phyloP scores from a whole-genome alignment of 2,329 filamentous ascomycete species.

The Ophiostoma angusticollis region DNA sequence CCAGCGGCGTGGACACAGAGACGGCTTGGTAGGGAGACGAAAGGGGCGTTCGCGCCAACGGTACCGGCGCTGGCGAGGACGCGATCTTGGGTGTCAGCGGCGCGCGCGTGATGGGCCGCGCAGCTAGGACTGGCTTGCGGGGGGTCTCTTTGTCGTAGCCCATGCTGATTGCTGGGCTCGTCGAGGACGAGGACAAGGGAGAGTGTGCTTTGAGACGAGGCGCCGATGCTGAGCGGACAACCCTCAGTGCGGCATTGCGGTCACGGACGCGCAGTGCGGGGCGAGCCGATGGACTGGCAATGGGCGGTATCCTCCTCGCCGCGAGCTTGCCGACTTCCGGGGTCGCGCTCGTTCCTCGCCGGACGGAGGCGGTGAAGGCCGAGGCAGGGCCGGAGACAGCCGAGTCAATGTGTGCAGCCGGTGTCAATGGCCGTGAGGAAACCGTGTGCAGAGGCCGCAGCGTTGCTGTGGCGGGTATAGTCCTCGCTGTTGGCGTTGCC shows the following conservation, averaged over 20 bases:
- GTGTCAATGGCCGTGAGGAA: background rate
- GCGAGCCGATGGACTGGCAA: constrained; percentile 2
- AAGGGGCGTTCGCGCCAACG: background rate
- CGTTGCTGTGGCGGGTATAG: background rate
- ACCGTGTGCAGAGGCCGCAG: too few species aligned
- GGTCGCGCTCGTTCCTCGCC: too few species aligned
- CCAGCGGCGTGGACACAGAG: constrained; percentile 29
- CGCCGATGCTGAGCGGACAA: background rate
- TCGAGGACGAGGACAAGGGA: constrained; percentile 12
- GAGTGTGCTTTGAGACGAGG: constrained; percentile 6
- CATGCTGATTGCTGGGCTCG: constrained; percentile 22
- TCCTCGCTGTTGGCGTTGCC: background rate
- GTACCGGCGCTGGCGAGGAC: constrained; percentile 15
- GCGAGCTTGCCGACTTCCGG: too few species aligned
- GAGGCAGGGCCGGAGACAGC: too few species aligned
- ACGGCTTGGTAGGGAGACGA: constrained; percentile 17
- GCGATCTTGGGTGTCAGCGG: constrained; percentile 46
- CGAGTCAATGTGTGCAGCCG: background rate
- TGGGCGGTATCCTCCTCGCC: background rate
- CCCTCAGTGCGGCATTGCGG: constrained; percentile 25
- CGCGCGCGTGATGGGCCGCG: constrained; percentile 36
- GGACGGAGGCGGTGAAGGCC: too few species aligned
- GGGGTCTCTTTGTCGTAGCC: constrained; percentile 27
- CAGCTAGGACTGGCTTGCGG: constrained; percentile 52
- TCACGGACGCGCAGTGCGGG: constrained; percentile 20